These are phyloP conservation scores for Termitomyces bulborhizus DNA, from an alignment of 768 basidiomycete species.

Conservation along the genomic window DNA sequence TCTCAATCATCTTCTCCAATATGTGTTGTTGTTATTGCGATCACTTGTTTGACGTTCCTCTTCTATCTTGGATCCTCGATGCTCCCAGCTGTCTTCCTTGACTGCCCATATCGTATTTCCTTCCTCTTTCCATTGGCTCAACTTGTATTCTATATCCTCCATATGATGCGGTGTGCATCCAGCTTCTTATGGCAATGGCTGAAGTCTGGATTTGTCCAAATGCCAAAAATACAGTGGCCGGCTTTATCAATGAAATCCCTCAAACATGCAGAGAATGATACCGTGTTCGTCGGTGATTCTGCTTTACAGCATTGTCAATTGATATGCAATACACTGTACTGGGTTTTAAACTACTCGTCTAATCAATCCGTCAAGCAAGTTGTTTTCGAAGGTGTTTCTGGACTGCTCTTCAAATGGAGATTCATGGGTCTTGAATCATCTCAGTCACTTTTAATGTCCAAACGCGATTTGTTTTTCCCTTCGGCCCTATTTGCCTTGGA, in stretches of 20 bases:
- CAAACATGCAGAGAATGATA: not conserved
- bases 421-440: not conserved
- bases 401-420: not conserved
- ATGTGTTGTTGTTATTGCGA: not conserved
- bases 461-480: not conserved
- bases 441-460: not conserved
- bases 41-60: not conserved
- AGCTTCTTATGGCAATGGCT: not conserved
- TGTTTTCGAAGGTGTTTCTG: not conserved
- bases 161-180: not conserved
- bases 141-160: not conserved
- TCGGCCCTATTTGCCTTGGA: not conserved
- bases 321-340: not conserved
- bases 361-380: not conserved
- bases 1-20: not conserved
- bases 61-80: not conserved
- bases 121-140: not conserved
- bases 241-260: not conserved
- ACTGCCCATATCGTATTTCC: not conserved
- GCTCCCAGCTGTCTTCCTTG: not conserved
- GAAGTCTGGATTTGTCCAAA: not conserved
- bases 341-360: not conserved
- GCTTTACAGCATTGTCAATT: not conserved
- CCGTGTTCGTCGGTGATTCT: not conserved
- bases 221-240: not conserved